phyloP scores from a whole-genome alignment of 2,329 filamentous ascomycete genomes.

The Pestalotiopsis sp. region DNA sequence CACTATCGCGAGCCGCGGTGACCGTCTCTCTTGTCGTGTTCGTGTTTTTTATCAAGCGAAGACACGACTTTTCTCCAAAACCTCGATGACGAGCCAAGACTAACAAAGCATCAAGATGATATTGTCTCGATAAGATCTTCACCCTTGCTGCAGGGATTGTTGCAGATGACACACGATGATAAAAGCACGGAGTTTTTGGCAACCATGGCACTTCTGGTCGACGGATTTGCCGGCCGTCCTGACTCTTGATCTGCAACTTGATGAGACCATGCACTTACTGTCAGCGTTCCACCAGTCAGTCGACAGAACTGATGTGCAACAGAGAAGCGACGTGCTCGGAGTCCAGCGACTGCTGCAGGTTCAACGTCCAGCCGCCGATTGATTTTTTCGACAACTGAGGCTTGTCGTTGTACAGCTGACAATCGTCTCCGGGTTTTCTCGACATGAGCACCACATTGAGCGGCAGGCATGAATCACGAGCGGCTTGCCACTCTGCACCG shows the following conservation, averaged over 20 bases:
- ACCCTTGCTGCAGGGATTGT: neutral
- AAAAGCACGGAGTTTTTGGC: neutral
- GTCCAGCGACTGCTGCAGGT: neutral
- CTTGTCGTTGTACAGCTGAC: neutral
- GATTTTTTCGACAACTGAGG: neutral
- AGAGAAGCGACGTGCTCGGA: neutral
- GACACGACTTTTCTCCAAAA: too few relatives aligned
- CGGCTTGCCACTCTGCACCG: slow-evolving; percentile 2
- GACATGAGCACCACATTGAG: neutral
- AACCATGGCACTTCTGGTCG: slow-evolving; percentile 1
- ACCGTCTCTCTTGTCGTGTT: too few relatives aligned
- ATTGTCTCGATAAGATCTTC: neutral
- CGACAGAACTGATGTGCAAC: neutral
- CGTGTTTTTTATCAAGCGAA: too few relatives aligned
- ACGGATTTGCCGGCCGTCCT: neutral
- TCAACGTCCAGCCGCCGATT: neutral
- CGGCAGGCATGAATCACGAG: neutral
- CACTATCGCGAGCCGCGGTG: too few relatives aligned
- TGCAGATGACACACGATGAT: neutral
- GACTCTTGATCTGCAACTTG: neutral
- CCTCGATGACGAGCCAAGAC: too few relatives aligned
- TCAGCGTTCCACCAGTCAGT: neutral
- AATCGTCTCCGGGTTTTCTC: neutral
- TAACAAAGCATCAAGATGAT: neutral
- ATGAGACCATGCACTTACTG: neutral